Percentiles rank a stretch among this genome's conserved stretches.
Evolutionary conservation across 345 rosid species (phyloP).

Genomic region (Melastoma malabathricum): DNA sequence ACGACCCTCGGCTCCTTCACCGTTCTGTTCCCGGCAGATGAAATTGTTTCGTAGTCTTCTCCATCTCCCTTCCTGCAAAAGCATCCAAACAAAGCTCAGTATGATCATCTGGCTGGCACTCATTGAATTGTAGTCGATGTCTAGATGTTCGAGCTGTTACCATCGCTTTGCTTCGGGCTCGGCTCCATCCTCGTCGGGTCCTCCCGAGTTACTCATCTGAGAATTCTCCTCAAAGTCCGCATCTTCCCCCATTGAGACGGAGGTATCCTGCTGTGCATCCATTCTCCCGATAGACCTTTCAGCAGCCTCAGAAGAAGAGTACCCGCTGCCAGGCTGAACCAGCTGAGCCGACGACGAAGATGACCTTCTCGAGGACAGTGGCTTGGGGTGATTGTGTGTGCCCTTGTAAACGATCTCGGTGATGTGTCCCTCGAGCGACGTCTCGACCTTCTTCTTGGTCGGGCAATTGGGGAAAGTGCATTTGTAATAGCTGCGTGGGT

Average conservation of each 20-base stretch:
- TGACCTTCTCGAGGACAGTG: conserved; percentile 55
- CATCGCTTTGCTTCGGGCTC: conserved; percentile 72
- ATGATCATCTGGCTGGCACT: neutral
- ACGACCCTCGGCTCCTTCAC: conserved; percentile 87
- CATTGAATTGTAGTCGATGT: too few relatives aligned
- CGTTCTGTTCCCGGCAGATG: conserved; percentile 54
- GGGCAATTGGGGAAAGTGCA: conserved; percentile 81
- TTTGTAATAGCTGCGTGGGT: conserved; percentile 91
- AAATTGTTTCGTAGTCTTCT: conserved; percentile 34
- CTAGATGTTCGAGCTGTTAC: conserved; percentile 13
- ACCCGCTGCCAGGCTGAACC: too few relatives aligned
- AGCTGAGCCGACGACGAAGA: conserved; percentile 25
- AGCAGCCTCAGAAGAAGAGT: too few relatives aligned
- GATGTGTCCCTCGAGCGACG: conserved; percentile 71
- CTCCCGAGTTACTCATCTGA: conserved; percentile 37
- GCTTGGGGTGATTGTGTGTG: conserved; percentile 85
- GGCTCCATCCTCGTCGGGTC: conserved; percentile 42
- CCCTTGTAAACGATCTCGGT: conserved; percentile 95
- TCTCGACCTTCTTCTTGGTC: conserved; percentile 88
- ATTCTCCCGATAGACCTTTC: too few relatives aligned
- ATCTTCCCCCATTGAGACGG: conserved; percentile 61
- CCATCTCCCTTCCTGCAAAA: conserved; percentile 60
- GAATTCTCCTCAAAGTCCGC: conserved; percentile 58
- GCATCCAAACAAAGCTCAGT: neutral
- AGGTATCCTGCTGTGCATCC: conserved; percentile 45